phyloP scores from a whole-genome alignment of 768 basidiomycete species.

The Boletus sensibilis region DNA sequence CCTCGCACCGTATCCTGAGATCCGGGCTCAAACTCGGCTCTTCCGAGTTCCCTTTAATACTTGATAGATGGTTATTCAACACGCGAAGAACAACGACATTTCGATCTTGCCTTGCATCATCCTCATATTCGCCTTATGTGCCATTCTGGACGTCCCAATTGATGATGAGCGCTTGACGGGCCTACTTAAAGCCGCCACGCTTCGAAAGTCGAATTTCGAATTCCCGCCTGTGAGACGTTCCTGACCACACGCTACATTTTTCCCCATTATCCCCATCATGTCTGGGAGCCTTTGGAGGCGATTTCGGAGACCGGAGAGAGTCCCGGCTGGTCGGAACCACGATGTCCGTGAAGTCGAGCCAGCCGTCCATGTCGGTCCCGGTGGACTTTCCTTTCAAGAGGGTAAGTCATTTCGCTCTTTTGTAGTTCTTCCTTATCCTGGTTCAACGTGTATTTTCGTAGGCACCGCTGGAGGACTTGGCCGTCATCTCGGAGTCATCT shows the following conservation, averaged over 20 bases:
- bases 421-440: background rate
- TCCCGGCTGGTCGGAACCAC: background rate
- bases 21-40: no score
- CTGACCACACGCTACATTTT: background rate
- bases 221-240: background rate
- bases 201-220: background rate
- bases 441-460: constrained; percentile 12
- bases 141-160: no score
- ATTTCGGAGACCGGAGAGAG: background rate
- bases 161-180: no score
- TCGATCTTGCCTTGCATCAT: no score
- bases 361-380: constrained; percentile 33
- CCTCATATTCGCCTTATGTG: background rate
- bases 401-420: constrained; percentile 26
- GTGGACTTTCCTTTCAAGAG: constrained; percentile 50
- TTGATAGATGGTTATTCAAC: no score
- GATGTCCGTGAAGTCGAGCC: background rate
- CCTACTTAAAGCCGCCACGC: constrained; percentile 1
- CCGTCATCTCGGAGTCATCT: constrained; percentile 54
- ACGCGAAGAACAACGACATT: no score
- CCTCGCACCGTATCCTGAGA: no score
- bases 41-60: no score
- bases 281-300: background rate
- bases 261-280: constrained; percentile 6
- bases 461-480: constrained; percentile 57